phyloP scores from a whole-genome alignment of 202 grass and related monocot species.

The Schoenoplectus tabernaemontani region DNA sequence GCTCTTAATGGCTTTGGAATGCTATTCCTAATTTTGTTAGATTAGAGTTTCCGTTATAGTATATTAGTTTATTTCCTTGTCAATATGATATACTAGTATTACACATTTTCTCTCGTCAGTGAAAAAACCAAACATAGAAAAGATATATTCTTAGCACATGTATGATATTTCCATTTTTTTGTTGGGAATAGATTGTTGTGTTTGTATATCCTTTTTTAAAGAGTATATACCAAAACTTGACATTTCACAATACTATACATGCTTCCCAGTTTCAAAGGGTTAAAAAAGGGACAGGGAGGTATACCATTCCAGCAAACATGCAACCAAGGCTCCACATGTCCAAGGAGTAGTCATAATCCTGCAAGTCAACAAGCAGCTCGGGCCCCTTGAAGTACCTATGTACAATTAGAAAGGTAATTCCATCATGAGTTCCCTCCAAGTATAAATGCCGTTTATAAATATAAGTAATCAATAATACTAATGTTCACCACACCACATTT shows the following conservation, averaged over 20 bases:
- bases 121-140: neutral
- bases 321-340: slow-evolving; percentile 89
- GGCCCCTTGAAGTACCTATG: slow-evolving; percentile 78
- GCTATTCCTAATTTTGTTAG: neutral
- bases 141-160: neutral
- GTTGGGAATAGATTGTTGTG: neutral
- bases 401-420: neutral
- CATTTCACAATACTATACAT: neutral
- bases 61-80: neutral
- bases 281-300: neutral
- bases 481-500: neutral
- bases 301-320: slow-evolving; percentile 89
- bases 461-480: neutral
- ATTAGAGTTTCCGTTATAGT: neutral
- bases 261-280: neutral
- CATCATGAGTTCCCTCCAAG: neutral
- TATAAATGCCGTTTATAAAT: neutral
- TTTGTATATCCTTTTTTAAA: neutral
- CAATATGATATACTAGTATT: neutral
- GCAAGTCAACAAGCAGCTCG: slow-evolving; percentile 65
- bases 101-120: neutral
- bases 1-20: neutral
- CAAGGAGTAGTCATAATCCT: slow-evolving; percentile 74
- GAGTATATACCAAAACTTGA: neutral
- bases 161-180: neutral